A percentile compares a stretch with the other conserved stretches of the same genome.
These are phyloP conservation scores for Litchi chinensis DNA, from an alignment of 345 rosid species.

Conservation along the genomic window DNA sequence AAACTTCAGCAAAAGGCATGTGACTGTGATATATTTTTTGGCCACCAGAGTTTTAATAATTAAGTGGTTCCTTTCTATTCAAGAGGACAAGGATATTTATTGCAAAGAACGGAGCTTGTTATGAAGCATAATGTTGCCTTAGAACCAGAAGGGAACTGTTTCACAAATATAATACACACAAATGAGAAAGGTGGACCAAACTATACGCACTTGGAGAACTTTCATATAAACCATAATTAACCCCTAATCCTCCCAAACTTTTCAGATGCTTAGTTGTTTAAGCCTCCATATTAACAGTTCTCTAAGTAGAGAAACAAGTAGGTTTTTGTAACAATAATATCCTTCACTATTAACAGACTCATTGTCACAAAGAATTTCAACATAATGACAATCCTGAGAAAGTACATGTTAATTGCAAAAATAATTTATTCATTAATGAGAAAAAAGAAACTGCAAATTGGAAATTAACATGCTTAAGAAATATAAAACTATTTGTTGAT, in stretches of 20 bases:
- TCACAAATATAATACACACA: neutral
- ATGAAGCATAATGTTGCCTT: constrained; percentile 15
- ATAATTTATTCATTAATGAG: neutral
- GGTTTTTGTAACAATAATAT: neutral
- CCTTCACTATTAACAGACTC: neutral
- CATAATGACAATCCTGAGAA: neutral
- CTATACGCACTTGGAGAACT: neutral
- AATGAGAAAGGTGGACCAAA: neutral
- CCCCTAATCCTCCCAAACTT: neutral
- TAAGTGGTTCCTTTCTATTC: neutral
- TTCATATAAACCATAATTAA: neutral
- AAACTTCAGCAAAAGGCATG: neutral
- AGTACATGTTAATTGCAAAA: neutral
- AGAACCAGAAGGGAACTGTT: neutral
- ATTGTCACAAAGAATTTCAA: neutral
- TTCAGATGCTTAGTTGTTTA: neutral
- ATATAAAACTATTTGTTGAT: neutral
- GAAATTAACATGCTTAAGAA: neutral
- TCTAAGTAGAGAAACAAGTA: constrained; percentile 4
- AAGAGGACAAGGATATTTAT: constrained; percentile 14
- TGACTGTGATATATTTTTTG: neutral
- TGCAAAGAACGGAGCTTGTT: constrained; percentile 9
- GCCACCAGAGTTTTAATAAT: neutral
- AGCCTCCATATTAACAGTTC: neutral
- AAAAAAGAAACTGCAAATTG: neutral